Percentiles rank a stretch among this genome's conserved stretches.
phyloP scores from a whole-genome alignment of 2,329 filamentous ascomycete genomes.

The Trichoderma sp. region DNA sequence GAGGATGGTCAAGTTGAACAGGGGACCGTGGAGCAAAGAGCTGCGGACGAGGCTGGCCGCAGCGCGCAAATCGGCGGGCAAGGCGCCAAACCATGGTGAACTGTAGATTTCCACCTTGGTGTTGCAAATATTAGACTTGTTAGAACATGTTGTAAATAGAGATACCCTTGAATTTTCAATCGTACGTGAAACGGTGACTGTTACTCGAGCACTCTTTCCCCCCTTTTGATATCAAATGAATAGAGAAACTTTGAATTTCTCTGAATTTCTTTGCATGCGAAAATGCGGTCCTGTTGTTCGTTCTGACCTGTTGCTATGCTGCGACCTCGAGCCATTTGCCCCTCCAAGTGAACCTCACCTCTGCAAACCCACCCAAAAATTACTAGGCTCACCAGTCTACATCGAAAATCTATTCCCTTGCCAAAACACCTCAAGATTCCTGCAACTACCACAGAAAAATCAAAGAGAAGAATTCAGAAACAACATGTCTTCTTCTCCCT shows the following conservation, averaged over 20 bases:
- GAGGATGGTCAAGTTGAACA: conserved; percentile 42
- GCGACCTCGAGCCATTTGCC: background rate
- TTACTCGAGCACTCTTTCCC: background rate
- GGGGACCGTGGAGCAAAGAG: conserved; percentile 50
- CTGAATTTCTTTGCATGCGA: background rate
- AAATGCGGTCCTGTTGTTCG: background rate
- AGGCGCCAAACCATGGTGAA: conserved; percentile 34
- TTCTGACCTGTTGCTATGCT: background rate
- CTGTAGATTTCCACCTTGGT: conserved; percentile 34
- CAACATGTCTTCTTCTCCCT: conserved; percentile 7
- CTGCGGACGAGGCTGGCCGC: conserved; percentile 41
- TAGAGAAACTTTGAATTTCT: background rate
- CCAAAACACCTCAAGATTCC: background rate
- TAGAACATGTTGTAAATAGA: background rate
- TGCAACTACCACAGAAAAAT: background rate
- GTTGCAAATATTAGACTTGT: background rate
- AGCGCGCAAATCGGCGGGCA: conserved; percentile 35
- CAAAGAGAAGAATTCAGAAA: background rate
- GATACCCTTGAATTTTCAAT: conserved; percentile 11
- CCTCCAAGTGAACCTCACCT: conserved; percentile 8
- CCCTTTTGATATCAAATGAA: background rate
- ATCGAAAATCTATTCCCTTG: background rate
- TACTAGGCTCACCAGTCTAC: background rate
- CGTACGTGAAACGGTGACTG: background rate
- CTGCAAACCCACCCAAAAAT: background rate